Percentiles rank a stretch among this genome's conserved stretches.
Conservation (phyloP, 1,284 basidiomycete species). For the Moniliella sp. region DNA sequence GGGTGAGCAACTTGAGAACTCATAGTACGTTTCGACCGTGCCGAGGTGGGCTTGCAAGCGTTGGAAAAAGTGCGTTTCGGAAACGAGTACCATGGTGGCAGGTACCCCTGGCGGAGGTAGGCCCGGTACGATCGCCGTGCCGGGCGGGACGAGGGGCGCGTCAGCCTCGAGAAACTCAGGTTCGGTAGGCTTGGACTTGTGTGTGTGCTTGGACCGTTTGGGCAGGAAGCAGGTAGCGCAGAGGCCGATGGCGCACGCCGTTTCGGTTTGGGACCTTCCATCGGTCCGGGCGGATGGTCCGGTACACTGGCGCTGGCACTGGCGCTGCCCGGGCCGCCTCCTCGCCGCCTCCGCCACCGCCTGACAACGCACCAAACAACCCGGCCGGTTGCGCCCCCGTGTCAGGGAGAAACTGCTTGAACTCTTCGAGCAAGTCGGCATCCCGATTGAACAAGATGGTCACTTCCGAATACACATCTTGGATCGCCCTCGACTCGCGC, state of each 20-base stretch:
- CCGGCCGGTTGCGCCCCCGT: conserved; percentile 26
- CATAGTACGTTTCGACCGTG: conserved; percentile 71
- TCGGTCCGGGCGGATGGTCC: not conserved
- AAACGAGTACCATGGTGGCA: conserved; percentile 14
- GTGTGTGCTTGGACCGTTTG: not conserved
- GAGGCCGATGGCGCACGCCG: too few relatives aligned
- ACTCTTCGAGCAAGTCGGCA: conserved; percentile 76
- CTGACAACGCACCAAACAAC: conserved; percentile 34
- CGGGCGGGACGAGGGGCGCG: not conserved
- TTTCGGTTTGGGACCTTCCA: too few relatives aligned
- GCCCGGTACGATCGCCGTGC: conserved; percentile 9
- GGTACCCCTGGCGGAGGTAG: conserved; percentile 11
- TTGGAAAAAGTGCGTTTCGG: conserved; percentile 78
- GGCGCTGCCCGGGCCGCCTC: too few relatives aligned
- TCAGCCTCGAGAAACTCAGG: too few relatives aligned
- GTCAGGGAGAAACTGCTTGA: conserved; percentile 85
- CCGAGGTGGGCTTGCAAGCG: conserved; percentile 63
- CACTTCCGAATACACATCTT: conserved; percentile 81
- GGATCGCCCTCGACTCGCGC: conserved; percentile 67
- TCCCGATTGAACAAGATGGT: conserved; percentile 75
- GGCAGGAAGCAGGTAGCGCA: not conserved
- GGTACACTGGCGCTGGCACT: not conserved
- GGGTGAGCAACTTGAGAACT: conserved; percentile 86
- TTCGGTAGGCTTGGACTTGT: not conserved
- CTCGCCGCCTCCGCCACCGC: too few relatives aligned